A percentile compares a stretch with the other conserved stretches of the same genome.
phyloP scores from a whole-genome alignment of 306 rosid genomes.

The Canavalia ensiformis region DNA sequence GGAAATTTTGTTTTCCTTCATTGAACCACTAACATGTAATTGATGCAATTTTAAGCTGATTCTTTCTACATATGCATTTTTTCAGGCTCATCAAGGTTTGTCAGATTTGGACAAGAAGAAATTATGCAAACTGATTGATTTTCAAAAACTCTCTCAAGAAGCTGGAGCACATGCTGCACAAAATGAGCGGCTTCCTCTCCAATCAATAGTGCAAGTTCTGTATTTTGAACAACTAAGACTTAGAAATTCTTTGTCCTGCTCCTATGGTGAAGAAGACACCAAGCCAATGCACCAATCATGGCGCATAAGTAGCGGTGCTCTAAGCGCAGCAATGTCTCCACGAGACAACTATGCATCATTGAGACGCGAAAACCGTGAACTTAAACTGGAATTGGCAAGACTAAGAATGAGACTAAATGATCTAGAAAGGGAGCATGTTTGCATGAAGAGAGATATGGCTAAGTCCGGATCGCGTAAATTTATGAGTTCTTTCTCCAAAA shows the following conservation, averaged over 20 bases:
- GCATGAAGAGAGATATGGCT: conserved; percentile 98
- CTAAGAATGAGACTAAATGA: conserved; percentile 94
- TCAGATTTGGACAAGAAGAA: conserved; percentile 84
- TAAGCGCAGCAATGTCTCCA: conserved; percentile 99
- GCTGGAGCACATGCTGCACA: conserved; percentile 99
- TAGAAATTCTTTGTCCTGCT: conserved; percentile 71
- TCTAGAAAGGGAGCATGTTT: conserved; percentile 95
- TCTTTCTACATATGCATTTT: conserved; percentile 43
- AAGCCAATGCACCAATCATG: conserved; percentile 95
- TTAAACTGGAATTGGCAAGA: conserved; percentile 91
- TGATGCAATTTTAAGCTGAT: conserved; percentile 38
- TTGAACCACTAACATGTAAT: background rate
- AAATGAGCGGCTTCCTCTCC: conserved; percentile 97
- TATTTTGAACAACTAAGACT: conserved; percentile 95
- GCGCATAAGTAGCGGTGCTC: conserved; percentile 96
- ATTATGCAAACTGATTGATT: conserved; percentile 87
- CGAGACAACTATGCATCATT: conserved; percentile 95
- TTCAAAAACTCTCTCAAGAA: conserved; percentile 95
- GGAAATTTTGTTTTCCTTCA: background rate
- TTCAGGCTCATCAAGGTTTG: conserved; percentile 95
- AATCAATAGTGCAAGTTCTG: conserved; percentile 94
- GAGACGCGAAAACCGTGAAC: conserved; percentile 97
- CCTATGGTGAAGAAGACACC: conserved; percentile 79
- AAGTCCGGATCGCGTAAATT: conserved; percentile 89
- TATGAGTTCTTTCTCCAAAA: conserved; percentile 89